phyloP scores from a whole-genome alignment of 805 yeast genomes.

The Suhomyces faveliae region DNA sequence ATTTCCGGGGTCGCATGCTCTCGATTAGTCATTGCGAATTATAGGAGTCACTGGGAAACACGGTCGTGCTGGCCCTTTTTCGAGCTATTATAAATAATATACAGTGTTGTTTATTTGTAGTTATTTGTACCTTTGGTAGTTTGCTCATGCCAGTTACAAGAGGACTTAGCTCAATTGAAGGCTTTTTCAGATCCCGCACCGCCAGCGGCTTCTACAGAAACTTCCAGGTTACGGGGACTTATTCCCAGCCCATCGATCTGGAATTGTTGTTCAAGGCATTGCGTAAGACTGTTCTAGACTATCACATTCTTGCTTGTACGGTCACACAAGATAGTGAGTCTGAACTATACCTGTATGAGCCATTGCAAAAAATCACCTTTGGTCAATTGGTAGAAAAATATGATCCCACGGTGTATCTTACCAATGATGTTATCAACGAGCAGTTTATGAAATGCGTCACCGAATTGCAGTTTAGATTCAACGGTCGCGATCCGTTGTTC shows the following conservation, averaged over 20 bases:
- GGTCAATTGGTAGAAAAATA: slow-evolving; percentile 25
- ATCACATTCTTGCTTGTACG: slow-evolving; percentile 34
- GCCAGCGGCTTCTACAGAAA: slow-evolving; percentile 28
- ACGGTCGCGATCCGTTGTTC: slow-evolving; percentile 28
- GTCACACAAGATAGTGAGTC: slow-evolving; percentile 18
- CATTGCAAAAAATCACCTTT: slow-evolving; percentile 21
- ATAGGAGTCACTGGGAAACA: no score
- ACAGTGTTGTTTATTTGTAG: no score
- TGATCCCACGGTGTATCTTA: slow-evolving; percentile 10
- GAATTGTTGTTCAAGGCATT: slow-evolving; percentile 25
- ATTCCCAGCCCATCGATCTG: slow-evolving; percentile 21
- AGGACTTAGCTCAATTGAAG: slow-evolving; percentile 31
- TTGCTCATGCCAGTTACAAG: slow-evolving; percentile 13
- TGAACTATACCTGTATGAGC: slow-evolving; percentile 18
- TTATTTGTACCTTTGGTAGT: not conserved
- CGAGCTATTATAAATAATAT: no score
- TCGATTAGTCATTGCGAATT: no score
- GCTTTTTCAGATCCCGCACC: slow-evolving; percentile 35
- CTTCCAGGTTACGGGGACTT: slow-evolving; percentile 34
- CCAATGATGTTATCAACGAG: slow-evolving; percentile 25
- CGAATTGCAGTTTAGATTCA: slow-evolving; percentile 19
- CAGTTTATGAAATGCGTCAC: slow-evolving; percentile 25
- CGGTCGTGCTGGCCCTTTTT: no score
- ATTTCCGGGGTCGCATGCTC: no score
- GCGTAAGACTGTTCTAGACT: slow-evolving; percentile 32